These are phyloP conservation scores for Phytophthora sp. DNA, from an alignment of 352 stramenopile species.

Conservation along the genomic window DNA sequence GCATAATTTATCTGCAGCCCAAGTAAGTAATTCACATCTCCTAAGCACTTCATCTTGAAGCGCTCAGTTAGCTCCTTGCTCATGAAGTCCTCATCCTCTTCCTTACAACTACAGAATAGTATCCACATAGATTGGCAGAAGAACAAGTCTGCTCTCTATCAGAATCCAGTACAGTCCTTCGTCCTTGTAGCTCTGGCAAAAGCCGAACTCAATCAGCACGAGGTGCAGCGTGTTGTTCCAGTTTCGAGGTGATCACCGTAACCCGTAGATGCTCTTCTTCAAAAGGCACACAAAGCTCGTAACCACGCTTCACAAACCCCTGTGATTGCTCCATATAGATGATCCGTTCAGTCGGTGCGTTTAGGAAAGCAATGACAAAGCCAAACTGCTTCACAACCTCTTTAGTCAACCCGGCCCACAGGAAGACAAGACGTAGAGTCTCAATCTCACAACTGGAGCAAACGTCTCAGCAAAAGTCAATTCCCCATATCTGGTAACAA, in stretches of 20 bases:
- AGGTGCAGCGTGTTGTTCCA: conserved; percentile 19
- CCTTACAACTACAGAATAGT: conserved; percentile 15
- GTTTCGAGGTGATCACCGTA: not conserved
- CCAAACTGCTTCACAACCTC: conserved; percentile 1
- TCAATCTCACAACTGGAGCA: conserved; percentile 13
- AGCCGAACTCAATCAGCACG: not conserved
- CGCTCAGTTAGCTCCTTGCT: too few relatives aligned
- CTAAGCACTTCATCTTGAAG: too few relatives aligned
- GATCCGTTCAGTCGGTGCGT: conserved; percentile 1
- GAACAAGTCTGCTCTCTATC: not conserved
- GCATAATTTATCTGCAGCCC: too few relatives aligned
- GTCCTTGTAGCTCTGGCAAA: not conserved
- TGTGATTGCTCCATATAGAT: conserved; percentile 19
- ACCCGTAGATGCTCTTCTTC: conserved; percentile 7
- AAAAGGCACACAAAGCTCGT: conserved; percentile 8
- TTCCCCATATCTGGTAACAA: conserved; percentile 16
- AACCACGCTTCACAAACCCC: conserved; percentile 8
- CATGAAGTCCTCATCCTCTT: too few relatives aligned
- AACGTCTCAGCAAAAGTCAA: conserved; percentile 24
- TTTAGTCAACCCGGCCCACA: conserved; percentile 2
- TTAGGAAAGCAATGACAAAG: conserved; percentile 18
- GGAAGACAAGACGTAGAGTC: conserved; percentile 8
- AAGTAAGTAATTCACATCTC: too few relatives aligned
- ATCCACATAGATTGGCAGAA: conserved; percentile 9
- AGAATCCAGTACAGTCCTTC: conserved; percentile 12